These are phyloP conservation scores for Dinochytrium kinnereticum DNA, from an alignment of 371 early-diverging fungal species.

Conservation along the genomic window DNA sequence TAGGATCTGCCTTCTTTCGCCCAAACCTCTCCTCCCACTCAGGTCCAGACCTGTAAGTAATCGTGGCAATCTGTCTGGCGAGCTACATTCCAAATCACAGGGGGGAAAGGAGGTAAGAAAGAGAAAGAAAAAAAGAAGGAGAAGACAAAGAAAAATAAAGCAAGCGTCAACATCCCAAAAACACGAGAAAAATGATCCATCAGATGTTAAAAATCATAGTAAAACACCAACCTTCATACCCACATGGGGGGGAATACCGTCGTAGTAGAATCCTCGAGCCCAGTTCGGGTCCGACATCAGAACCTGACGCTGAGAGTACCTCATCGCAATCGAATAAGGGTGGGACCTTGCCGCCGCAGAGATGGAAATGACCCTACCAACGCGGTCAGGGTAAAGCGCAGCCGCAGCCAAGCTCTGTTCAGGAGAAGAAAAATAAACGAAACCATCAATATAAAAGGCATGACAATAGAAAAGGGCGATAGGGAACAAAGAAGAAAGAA, in stretches of 20 bases:
- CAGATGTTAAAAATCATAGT: background rate
- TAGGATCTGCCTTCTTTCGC: slow-evolving; percentile 74
- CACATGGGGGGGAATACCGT: slow-evolving; percentile 86
- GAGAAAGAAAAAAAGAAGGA: too few species aligned
- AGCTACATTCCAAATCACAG: slow-evolving; percentile 23
- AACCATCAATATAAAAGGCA: too few species aligned
- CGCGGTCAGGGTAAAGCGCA: slow-evolving; percentile 79
- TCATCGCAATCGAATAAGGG: slow-evolving; percentile 92
- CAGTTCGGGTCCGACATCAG: slow-evolving; percentile 95
- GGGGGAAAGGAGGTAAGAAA: background rate
- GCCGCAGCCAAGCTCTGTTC: slow-evolving; percentile 79
- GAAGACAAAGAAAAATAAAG: too few species aligned
- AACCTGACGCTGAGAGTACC: slow-evolving; percentile 86
- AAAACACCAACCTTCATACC: slow-evolving; percentile 85
- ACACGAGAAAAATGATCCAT: background rate
- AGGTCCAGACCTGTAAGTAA: slow-evolving; percentile 89
- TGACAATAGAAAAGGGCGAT: too few species aligned
- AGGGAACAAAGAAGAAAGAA: too few species aligned
- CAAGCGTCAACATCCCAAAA: background rate
- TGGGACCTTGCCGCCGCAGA: slow-evolving; percentile 94
- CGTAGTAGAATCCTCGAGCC: slow-evolving; percentile 92
- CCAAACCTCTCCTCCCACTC: slow-evolving; percentile 97
- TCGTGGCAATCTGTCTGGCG: slow-evolving; percentile 53
- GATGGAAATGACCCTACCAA: slow-evolving; percentile 80
- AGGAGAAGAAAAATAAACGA: background rate